Percentiles rank a stretch among this genome's conserved stretches.
Evolutionary conservation across 192 early-diverging fungal species (phyloP).

Genomic region (Piromyces finnis): DNA sequence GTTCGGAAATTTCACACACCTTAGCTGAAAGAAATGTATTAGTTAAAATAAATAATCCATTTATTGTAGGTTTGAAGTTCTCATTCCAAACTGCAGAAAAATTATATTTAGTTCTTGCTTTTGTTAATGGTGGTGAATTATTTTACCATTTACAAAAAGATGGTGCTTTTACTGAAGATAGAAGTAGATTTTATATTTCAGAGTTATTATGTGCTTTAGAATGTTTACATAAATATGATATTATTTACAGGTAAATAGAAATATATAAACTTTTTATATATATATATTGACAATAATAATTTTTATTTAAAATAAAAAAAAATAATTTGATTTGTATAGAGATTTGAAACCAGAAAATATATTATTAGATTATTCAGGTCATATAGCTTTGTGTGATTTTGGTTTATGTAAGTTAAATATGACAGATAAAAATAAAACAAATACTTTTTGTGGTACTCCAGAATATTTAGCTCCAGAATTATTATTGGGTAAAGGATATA

Average conservation of each 20-base stretch:
- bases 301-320: too few species aligned
- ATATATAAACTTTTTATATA: too few species aligned
- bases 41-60: slow-evolving; percentile 65
- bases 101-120: slow-evolving; percentile 86
- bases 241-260: slow-evolving; percentile 60
- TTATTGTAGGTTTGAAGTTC: slow-evolving; percentile 29
- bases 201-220: slow-evolving; percentile 83
- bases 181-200: slow-evolving; percentile 50
- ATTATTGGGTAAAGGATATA: slow-evolving; percentile 47
- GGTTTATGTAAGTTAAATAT: slow-evolving; percentile 89
- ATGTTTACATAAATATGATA: slow-evolving; percentile 77
- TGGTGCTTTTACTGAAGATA: slow-evolving; percentile 3
- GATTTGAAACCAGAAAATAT: slow-evolving; percentile 95
- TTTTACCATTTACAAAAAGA: slow-evolving; percentile 5
- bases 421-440: slow-evolving; percentile 78
- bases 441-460: slow-evolving; percentile 96
- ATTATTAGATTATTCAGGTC: slow-evolving; percentile 78
- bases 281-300: too few species aligned
- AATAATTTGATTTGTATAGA: too few species aligned
- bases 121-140: slow-evolving; percentile 91
- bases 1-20: slow-evolving; percentile 84
- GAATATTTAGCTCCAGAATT: slow-evolving; percentile 62
- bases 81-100: slow-evolving; percentile 73
- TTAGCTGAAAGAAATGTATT: slow-evolving; percentile 82
- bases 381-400: slow-evolving; percentile 88